Percentiles rank a stretch among this genome's conserved stretches.
Evolutionary conservation across 23 red algal genomes (phyloP).

Genomic region (Gracilaria caudata): DNA sequence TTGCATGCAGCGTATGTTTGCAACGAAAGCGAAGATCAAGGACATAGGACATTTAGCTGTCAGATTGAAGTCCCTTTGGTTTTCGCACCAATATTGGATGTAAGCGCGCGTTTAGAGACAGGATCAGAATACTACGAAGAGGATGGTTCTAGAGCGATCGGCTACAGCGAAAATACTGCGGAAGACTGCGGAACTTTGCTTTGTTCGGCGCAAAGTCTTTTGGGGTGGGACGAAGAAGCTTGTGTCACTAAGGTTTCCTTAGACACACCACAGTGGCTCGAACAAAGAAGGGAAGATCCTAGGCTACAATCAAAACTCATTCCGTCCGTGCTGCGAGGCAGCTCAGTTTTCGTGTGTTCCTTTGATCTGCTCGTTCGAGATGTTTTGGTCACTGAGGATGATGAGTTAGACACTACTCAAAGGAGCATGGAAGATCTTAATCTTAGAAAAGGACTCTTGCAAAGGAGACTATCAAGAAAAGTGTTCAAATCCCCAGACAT

Average conservation of each 20-base stretch:
- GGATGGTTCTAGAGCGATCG: conserved; percentile 30
- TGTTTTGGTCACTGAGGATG: conserved; percentile 8
- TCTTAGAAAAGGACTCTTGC: conserved; percentile 15
- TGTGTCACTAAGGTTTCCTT: conserved; percentile 23
- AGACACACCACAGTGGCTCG: conserved; percentile 54
- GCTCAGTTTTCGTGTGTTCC: conserved; percentile 30
- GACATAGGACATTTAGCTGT: conserved; percentile 34
- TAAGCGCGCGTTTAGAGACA: conserved; percentile 57
- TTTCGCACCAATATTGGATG: conserved; percentile 20
- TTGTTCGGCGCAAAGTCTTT: conserved; percentile 22
- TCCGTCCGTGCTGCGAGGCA: conserved; percentile 35
- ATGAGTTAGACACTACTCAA: neutral
- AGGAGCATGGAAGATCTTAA: neutral
- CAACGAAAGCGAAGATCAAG: conserved; percentile 2
- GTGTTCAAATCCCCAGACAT: conserved; percentile 13
- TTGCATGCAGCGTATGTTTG: conserved; percentile 20
- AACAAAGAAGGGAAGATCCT: conserved; percentile 34
- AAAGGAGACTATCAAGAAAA: conserved; percentile 21
- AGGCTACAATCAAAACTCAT: conserved; percentile 21
- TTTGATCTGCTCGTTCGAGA: conserved; percentile 61
- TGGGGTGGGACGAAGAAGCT: conserved; percentile 8
- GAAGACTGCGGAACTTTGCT: conserved; percentile 59
- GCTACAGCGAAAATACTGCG: conserved; percentile 10
- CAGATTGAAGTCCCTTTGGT: conserved; percentile 9
- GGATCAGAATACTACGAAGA: conserved; percentile 41